These are phyloP conservation scores for Arthonia radiata DNA, from an alignment of 495 filamentous ascomycete species.

Conservation along the genomic window DNA sequence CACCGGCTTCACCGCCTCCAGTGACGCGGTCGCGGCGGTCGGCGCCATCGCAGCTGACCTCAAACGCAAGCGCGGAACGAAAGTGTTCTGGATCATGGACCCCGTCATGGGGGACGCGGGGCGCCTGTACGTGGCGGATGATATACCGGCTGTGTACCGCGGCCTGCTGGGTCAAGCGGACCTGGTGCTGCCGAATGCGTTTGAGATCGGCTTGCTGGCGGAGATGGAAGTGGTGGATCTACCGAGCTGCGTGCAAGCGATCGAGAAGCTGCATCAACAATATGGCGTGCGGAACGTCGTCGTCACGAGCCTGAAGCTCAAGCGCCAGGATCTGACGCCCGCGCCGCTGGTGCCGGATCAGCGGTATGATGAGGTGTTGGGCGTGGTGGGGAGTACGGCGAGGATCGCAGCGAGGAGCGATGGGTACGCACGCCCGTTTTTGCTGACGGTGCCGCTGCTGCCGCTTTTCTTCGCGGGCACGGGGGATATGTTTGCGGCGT, in stretches of 20 bases:
- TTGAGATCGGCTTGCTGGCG: conserved; percentile 75
- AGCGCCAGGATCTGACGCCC: too few relatives aligned
- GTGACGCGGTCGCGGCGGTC: conserved; percentile 56
- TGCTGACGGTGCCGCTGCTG: conserved; percentile 60
- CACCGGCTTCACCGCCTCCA: conserved; percentile 76
- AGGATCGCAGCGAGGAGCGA: too few relatives aligned
- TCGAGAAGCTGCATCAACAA: conserved; percentile 47
- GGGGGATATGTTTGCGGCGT: conserved; percentile 92
- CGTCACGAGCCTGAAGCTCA: too few relatives aligned
- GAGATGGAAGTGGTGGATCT: conserved; percentile 61
- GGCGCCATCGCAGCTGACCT: conserved; percentile 63
- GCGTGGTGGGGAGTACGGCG: too few relatives aligned
- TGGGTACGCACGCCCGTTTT: conserved; percentile 60
- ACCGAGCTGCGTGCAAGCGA: conserved; percentile 40
- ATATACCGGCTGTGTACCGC: conserved; percentile 80
- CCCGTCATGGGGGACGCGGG: conserved; percentile 97
- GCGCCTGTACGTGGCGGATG: conserved; percentile 64
- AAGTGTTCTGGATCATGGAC: conserved; percentile 93
- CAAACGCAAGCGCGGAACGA: conserved; percentile 32
- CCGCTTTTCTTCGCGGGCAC: conserved; percentile 88
- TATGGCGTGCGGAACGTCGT: conserved; percentile 74
- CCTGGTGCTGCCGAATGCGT: conserved; percentile 85
- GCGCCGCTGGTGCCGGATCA: too few relatives aligned
- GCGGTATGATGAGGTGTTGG: too few relatives aligned
- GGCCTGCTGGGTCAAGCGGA: conserved; percentile 55